These are phyloP conservation scores for Epichloe coenophiala DNA, from an alignment of 2,329 filamentous ascomycete species.

Conservation along the genomic window DNA sequence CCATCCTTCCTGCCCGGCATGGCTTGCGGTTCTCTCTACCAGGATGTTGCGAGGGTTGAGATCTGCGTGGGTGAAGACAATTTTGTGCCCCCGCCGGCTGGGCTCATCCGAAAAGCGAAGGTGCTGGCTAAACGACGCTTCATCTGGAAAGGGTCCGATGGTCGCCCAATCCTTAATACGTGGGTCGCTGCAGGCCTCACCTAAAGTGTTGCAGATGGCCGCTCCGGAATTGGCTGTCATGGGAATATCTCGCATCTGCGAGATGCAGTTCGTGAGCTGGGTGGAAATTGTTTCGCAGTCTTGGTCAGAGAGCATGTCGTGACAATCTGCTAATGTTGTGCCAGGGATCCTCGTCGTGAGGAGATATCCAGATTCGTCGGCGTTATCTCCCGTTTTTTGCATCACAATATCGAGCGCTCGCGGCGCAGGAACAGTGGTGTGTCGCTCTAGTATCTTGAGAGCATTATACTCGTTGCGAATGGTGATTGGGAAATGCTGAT, in stretches of 20 bases:
- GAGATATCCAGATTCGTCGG: neutral
- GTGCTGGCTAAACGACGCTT: neutral
- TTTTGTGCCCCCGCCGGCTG: neutral
- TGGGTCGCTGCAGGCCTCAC: neutral
- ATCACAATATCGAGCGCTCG: neutral
- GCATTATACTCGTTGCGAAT: neutral
- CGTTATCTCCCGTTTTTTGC: neutral
- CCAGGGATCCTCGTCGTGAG: neutral
- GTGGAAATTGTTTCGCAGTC: neutral
- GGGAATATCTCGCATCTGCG: neutral
- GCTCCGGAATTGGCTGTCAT: no score
- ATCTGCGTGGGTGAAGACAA: neutral
- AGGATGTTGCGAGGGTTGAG: neutral
- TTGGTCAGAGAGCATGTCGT: neutral
- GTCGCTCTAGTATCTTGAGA: neutral
- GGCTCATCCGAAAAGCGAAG: neutral
- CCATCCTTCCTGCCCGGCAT: slow-evolving; percentile 5
- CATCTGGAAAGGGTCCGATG: no score
- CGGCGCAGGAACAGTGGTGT: neutral
- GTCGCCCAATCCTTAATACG: no score
- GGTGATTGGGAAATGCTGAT: neutral
- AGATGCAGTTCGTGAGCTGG: neutral
- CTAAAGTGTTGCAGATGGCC: neutral
- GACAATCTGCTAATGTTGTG: neutral
- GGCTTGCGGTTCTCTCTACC: neutral